Evolutionary conservation across 2,329 filamentous ascomycete species (phyloP), one percentile per base, ranked within the genome.

Genomic region (Colletotrichum shisoi): DNA sequence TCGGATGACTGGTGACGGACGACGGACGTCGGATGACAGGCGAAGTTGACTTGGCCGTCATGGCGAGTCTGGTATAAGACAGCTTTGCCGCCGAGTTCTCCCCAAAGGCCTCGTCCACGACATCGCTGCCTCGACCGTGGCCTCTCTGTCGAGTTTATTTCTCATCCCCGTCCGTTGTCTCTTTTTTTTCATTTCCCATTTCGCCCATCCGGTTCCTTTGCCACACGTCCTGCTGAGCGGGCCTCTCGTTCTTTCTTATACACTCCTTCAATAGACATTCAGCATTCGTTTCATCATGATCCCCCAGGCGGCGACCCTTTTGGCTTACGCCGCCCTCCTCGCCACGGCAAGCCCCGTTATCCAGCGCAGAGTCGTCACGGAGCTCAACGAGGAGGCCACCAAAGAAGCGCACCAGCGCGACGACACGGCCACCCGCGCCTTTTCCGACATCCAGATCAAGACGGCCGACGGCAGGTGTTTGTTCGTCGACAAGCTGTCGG

Each of bases 341-440:
- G 71, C 71, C 6, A 68, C 70, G 8, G 76, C 76, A 34, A 72
- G 63, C 44, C 73, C 76, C 4, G 63, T 76, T 2, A 62, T 71
- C 1, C 70, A 73, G 7, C 74, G 73, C 2, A 75, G 80, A 39
- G 76, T 76, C 7, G 82, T 83, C 4, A 73, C 75, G 9, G 71
- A 77, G 2, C 79, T 84, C 31, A 74, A 85, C 69, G 73, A 79
- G 42, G 79, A 73, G 12, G 79, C 81, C 7, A 79, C 78, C 37
- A 79, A 77, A 4, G 79, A 83, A 70, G 81, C 81, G 3, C 82
- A 84, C 8, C 77, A 77, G 69, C 77, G 80, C 4, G 82, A 83
- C 70, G 71, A 75, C 61, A 76, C 76, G 8, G 81, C 81, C 53
- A 82, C 78, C 3, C 77, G 81, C 9, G 79, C 79, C 31, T 79